Evolutionary conservation across 192 early-diverging fungal genomes (phyloP), one percentile per base, ranked within the genome.

Genomic region (Rhizophagus sp.): DNA sequence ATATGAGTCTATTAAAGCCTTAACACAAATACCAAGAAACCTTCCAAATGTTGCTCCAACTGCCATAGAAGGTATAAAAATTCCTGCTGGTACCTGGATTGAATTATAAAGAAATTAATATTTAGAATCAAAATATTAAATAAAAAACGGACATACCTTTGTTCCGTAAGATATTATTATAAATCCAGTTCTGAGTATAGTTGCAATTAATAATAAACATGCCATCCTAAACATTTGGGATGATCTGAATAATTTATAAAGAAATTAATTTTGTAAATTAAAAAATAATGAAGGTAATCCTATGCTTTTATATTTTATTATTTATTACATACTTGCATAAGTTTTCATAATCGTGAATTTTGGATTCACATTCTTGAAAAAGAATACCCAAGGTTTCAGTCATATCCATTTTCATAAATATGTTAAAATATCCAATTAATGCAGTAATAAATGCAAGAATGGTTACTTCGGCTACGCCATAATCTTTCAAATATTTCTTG

Each of bases 61-160:
- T 10, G 95, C 94, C 91, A 99, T 95, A 36, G 94, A 92, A 1
- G 98, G 98, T n/a, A 98, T 89, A 86, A 97, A 96, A 33, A 96
- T 91, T 47, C 97, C 97, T 47, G 94, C 95, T 22, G 97, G 97
- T 11, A 98, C 90, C 62, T 87, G 78, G 65, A 92, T 87, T 17
- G 63, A 79, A 82, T 6, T 63, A 22, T 39, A 41, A 41, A 41
- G 7, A 17, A 69, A 36, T 41, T 36, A 22, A 44, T 33, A n/a
- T 69, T 65, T 65, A 24, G 5, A 65, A 27, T 0, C 2, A 65
- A 27, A 30, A 8, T 10, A 10, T 65, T 65, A 65, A 27, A 27
- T 27, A 4, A 64, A 30, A n/a, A 25, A 65, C 13, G 52, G 9
- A 72, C 13, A 24, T 79, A 79, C 78, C 34, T 69, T 79, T 61